Base-by-base conservation (phyloP, 768 basidiomycete genomes). In the Mrakia blollopis region DNA sequence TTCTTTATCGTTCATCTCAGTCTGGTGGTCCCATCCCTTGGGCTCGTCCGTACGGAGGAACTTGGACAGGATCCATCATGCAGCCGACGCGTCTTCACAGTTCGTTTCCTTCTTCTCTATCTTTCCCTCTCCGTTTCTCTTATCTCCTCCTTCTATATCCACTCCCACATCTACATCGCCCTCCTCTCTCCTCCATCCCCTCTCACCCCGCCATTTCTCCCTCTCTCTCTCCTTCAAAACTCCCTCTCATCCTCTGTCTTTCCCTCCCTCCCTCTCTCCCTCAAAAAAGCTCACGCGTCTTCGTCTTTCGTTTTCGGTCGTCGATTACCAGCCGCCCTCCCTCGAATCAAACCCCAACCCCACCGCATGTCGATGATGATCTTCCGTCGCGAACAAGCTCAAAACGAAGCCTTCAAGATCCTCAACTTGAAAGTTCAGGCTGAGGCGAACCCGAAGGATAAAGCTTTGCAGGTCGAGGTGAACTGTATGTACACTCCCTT, bases 311-410 rank as follows among this genome's bases (percentile, higher is more conserved):
- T 57, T 14, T 28, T n/a, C 13, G 44, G 10, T 11, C 57, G 1
- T 57, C n/a, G n/a, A n/a, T n/a, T 13, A n/a, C 57, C 57, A 57
- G 57, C 57, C 57, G 57, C 57, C 57, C 57, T 57, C 57, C 57
- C 57, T 57, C 57, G 57, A 13, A 57, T 57, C 57, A 57, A 57
- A 28, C 57, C 57, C 28, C 57, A 57, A 57, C 57, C 57, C 0
- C 1, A 9, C 57, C 5, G 14, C 3, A 28, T 57, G 7, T 57
- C 57, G n/a, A 57, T 57, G 57, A 57, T 57, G 57, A 57, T 57
- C 57, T n/a, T 1, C 25, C 25, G 13, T 2, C 57, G 57, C 25
- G 57, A 57, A 11, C 5, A 28, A n/a, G 57, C n/a, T 13, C 57
- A 57, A n/a, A 57, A 57, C 57, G 57, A 57, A 57, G 57, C 57